Evolutionary conservation across 352 stramenopile genomes (phyloP).

Genomic region (Globisporangium irregulare): DNA sequence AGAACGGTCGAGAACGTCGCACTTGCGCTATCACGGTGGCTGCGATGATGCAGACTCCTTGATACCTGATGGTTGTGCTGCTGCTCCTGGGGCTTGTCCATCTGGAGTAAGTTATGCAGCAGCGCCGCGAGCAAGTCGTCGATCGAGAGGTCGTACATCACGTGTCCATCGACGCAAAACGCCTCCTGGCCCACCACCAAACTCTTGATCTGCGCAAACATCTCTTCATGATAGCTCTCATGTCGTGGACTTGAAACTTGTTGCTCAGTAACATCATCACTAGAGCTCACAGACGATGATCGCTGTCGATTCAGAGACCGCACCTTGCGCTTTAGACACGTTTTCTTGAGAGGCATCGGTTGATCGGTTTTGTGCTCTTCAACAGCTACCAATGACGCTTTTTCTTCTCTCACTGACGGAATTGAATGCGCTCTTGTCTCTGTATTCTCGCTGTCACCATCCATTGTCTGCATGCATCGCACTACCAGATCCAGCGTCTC

Average conservation of each 20-base stretch:
- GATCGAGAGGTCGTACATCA: slow-evolving; percentile 21
- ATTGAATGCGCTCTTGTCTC: background rate
- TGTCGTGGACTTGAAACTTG: background rate
- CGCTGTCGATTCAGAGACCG: background rate
- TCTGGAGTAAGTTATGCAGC: slow-evolving; percentile 47
- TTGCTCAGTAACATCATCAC: slow-evolving; percentile 11
- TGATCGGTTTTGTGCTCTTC: background rate
- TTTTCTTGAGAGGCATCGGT: slow-evolving; percentile 26
- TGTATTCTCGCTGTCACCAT: background rate
- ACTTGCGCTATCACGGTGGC: slow-evolving; percentile 9
- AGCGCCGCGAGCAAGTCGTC: slow-evolving; percentile 30
- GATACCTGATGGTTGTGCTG: slow-evolving; percentile 5
- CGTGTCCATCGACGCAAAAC: slow-evolving; percentile 35
- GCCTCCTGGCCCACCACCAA: slow-evolving; percentile 28
- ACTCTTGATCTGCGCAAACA: background rate
- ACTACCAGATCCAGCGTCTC: slow-evolving; percentile 36
- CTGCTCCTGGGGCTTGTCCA: slow-evolving; percentile 16
- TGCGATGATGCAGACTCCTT: background rate
- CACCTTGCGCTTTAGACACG: slow-evolving; percentile 55
- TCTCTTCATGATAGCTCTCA: background rate
- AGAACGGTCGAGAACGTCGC: slow-evolving; percentile 29
- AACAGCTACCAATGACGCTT: background rate
- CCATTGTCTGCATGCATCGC: background rate
- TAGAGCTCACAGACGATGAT: background rate
- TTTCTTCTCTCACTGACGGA: background rate